Conservation (phyloP, 352 stramenopile species). For the Phytophthora litchii region DNA sequence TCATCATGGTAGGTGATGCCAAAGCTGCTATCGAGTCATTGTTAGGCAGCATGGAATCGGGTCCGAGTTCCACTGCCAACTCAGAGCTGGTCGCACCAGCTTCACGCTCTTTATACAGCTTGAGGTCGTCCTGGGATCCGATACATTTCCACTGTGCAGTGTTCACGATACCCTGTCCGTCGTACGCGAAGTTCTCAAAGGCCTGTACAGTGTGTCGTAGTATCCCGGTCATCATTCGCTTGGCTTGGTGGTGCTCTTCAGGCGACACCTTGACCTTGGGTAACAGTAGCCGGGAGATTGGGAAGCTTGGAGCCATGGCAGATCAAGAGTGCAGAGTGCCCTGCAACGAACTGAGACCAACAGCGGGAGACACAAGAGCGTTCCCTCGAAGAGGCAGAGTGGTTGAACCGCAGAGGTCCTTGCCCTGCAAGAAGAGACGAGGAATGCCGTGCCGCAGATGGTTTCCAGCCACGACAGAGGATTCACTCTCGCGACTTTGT, state of each 20-base stretch:
- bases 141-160: slow-evolving; percentile 46
- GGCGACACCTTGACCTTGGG: slow-evolving; percentile 45
- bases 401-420: slow-evolving; percentile 8
- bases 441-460: slow-evolving; percentile 5
- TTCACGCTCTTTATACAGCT: slow-evolving; percentile 55
- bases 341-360: neutral
- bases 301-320: slow-evolving; percentile 48
- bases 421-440: slow-evolving; percentile 11
- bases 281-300: slow-evolving; percentile 52
- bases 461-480: slow-evolving; percentile 2
- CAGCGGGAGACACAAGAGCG: neutral
- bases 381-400: slow-evolving; percentile 28
- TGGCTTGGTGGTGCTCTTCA: slow-evolving; percentile 42
- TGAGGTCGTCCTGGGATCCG: slow-evolving; percentile 49
- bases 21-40: slow-evolving; percentile 36
- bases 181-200: slow-evolving; percentile 50
- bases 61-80: slow-evolving; percentile 34
- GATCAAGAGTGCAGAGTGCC: slow-evolving; percentile 5
- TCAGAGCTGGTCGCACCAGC: slow-evolving; percentile 31
- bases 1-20: slow-evolving; percentile 39
- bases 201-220: slow-evolving; percentile 50
- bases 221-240: slow-evolving; percentile 50
- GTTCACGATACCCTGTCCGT: slow-evolving; percentile 45
- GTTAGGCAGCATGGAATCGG: slow-evolving; percentile 37
- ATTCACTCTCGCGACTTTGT: slow-evolving; percentile 6